Conservation (phyloP, 106 monocot species). For the Vanilla planifolia region DNA sequence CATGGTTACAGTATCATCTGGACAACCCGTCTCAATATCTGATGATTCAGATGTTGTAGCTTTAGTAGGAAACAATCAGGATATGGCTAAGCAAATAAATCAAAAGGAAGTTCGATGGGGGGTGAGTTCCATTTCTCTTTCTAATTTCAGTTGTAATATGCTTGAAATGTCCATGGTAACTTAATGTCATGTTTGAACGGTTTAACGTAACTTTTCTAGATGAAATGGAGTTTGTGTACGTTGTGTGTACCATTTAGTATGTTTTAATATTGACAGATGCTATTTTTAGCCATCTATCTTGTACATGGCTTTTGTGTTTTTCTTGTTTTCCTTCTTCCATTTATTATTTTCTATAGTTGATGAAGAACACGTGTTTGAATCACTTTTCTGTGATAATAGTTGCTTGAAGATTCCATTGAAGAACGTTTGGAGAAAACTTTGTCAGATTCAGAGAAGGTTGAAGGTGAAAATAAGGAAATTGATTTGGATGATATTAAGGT, state of each 20-base stretch:
- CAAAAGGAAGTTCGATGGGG: slow-evolving; percentile 97
- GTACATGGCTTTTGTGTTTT: neutral
- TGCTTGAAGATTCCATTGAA: slow-evolving; percentile 95
- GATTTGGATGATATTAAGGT: slow-evolving; percentile 82
- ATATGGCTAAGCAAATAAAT: slow-evolving; percentile 80
- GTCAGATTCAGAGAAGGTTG: slow-evolving; percentile 78
- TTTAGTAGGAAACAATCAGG: slow-evolving; percentile 61
- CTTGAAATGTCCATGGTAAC: neutral
- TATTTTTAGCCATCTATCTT: no score
- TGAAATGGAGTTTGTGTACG: no score
- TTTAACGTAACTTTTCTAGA: no score
- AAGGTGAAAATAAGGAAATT: slow-evolving; percentile 74
- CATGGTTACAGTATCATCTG: slow-evolving; percentile 61
- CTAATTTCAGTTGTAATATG: neutral
- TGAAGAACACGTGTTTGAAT: neutral
- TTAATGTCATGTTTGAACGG: no score
- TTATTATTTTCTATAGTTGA: neutral
- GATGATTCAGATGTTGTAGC: slow-evolving; percentile 76
- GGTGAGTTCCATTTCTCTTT: slow-evolving; percentile 35
- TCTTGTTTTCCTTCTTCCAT: neutral
- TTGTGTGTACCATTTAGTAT: no score
- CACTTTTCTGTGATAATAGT: slow-evolving; percentile 21
- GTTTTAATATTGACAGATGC: no score
- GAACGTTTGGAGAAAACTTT: slow-evolving; percentile 69
- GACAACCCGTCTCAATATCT: slow-evolving; percentile 69